A percentile compares a stretch with the other conserved stretches of the same genome.
These are phyloP conservation scores for Cladophialophora carrionii DNA, from an alignment of 2,329 filamentous ascomycete species.

Conservation along the genomic window DNA sequence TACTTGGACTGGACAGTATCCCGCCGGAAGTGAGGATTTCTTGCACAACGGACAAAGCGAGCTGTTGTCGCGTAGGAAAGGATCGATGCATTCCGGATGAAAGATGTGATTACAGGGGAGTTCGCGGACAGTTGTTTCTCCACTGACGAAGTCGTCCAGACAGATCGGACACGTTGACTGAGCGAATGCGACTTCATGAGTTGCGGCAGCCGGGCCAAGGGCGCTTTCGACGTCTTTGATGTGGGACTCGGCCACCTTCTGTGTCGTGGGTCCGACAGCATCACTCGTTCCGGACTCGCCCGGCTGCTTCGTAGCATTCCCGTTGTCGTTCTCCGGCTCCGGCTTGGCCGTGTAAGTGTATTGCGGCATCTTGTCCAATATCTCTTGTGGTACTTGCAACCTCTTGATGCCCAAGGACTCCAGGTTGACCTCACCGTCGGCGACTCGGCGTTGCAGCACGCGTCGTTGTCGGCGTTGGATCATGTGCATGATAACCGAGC, in stretches of 20 bases:
- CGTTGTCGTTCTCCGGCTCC: conserved; percentile 15
- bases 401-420: conserved; percentile 84
- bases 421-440: conserved; percentile 78
- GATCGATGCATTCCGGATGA: conserved; percentile 88
- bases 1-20: conserved; percentile 65
- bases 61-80: conserved; percentile 75
- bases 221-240: conserved; percentile 7
- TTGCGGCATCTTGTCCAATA: conserved; percentile 74
- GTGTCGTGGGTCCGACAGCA: neutral
- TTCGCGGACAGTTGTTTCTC: conserved; percentile 75
- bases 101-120: conserved; percentile 91
- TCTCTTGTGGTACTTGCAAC: conserved; percentile 71
- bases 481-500: conserved; percentile 74
- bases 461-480: conserved; percentile 72
- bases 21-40: conserved; percentile 73
- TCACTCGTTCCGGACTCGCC: conserved; percentile 6
- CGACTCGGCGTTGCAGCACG: conserved; percentile 69
- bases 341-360: conserved; percentile 66
- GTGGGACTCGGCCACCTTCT: neutral
- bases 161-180: conserved; percentile 92
- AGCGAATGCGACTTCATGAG: conserved; percentile 53
- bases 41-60: conserved; percentile 93
- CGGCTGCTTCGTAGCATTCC: conserved; percentile 8
- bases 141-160: conserved; percentile 74
- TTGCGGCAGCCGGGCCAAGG: conserved; percentile 7